Percentiles rank a stretch among this genome's conserved stretches.
Conservation (phyloP, 441 rosid genomes). For the Euphorbia celastroides region DNA sequence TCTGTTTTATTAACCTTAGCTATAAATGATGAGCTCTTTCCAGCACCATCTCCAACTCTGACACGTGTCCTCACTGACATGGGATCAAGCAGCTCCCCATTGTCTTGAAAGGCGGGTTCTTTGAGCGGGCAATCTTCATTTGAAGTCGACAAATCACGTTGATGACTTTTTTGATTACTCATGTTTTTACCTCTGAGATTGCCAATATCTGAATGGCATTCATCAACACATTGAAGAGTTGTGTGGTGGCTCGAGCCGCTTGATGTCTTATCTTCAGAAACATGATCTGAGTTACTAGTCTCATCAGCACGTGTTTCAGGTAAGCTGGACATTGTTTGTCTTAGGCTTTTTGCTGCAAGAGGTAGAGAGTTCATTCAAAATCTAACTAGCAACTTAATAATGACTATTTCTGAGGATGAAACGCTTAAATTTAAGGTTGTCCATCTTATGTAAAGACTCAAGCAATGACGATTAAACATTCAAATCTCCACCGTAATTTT, state of each 20-base stretch:
- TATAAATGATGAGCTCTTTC: slow-evolving; percentile 17
- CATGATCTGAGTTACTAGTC: slow-evolving; percentile 18
- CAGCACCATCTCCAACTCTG: slow-evolving; percentile 21
- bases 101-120: slow-evolving; percentile 20
- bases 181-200: slow-evolving; percentile 20
- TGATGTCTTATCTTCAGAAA: slow-evolving; percentile 31
- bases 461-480: background rate
- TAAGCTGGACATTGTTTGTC: slow-evolving; percentile 21
- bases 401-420: background rate
- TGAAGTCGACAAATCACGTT: slow-evolving; percentile 19
- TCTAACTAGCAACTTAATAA: background rate
- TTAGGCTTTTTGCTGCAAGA: slow-evolving; percentile 50
- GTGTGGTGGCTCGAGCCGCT: slow-evolving; percentile 28
- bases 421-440: background rate
- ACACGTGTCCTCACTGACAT: slow-evolving; percentile 12
- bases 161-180: slow-evolving; percentile 15
- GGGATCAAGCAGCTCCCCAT: slow-evolving; percentile 20
- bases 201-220: slow-evolving; percentile 22
- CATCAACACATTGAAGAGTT: slow-evolving; percentile 25
- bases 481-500: background rate
- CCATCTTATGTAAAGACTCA: background rate
- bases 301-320: slow-evolving; percentile 29
- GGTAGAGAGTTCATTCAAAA: slow-evolving; percentile 10
- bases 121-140: slow-evolving; percentile 21
- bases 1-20: slow-evolving; percentile 17